Conservation (phyloP, 2,329 filamentous ascomycete species). For the Aspergillus pseudoterreus region DNA sequence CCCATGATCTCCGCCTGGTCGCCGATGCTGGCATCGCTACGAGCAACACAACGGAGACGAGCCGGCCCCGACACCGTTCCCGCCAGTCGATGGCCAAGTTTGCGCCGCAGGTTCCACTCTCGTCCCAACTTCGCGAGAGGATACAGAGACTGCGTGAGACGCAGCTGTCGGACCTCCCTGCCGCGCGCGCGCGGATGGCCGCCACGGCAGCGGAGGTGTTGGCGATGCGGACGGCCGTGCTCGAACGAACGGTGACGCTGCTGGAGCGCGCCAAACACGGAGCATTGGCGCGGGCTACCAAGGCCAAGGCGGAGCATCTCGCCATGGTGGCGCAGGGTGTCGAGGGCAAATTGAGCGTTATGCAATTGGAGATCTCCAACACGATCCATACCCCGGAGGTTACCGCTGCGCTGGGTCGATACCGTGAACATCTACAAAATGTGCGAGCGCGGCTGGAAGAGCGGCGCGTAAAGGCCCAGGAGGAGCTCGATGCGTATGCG, state of each 20-base stretch:
- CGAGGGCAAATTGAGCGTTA: conserved; percentile 36
- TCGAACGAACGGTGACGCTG: conserved; percentile 38
- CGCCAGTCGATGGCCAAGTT: conserved; percentile 6
- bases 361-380: conserved; percentile 34
- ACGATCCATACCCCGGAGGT: conserved; percentile 38
- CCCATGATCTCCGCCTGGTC: conserved; percentile 26
- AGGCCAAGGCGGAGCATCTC: conserved; percentile 39
- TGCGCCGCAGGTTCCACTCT: conserved; percentile 14
- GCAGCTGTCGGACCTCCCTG: conserved; percentile 32
- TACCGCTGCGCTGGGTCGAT: conserved; percentile 28
- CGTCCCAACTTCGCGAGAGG: conserved; percentile 26
- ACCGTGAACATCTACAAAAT: conserved; percentile 30
- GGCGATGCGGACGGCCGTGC: conserved; percentile 26
- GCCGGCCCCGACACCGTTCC: conserved; percentile 12
- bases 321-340: conserved; percentile 35
- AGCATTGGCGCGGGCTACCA: conserved; percentile 31
- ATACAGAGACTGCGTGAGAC: conserved; percentile 23
- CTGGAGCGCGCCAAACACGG: conserved; percentile 40
- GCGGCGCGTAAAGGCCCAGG: conserved; percentile 23
- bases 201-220: conserved; percentile 33
- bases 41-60: conserved; percentile 10
- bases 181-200: conserved; percentile 31
- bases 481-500: conserved; percentile 35
- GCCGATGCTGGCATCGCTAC: conserved; percentile 16
- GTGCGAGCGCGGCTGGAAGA: conserved; percentile 28